Conservation (phyloP, 768 basidiomycete species). For the Daedaleopsis nitida region DNA sequence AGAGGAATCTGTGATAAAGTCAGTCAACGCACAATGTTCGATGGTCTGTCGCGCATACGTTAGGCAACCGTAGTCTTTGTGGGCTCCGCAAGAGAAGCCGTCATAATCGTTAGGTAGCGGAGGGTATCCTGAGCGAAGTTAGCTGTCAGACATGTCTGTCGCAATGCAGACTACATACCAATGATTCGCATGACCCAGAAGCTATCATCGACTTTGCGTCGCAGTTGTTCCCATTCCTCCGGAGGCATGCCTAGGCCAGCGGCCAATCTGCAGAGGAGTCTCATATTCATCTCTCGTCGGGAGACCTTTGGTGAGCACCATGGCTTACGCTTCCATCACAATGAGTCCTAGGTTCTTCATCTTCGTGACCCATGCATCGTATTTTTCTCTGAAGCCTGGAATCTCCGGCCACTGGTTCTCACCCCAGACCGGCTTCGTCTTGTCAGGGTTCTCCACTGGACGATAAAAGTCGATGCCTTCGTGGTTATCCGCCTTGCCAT, state of each 20-base stretch:
- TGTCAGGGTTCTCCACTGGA: slow-evolving; percentile 71
- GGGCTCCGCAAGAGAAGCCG: slow-evolving; percentile 88
- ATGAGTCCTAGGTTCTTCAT: slow-evolving; percentile 83
- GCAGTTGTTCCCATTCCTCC: slow-evolving; percentile 71
- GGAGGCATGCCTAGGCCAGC: slow-evolving; percentile 71
- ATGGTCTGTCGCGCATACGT: slow-evolving; percentile 50
- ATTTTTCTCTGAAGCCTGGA: slow-evolving; percentile 58
- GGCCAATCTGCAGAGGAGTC: slow-evolving; percentile 62
- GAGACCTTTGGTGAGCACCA: too few species aligned
- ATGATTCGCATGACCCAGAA: slow-evolving; percentile 92
- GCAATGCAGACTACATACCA: slow-evolving; percentile 43
- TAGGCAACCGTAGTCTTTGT: slow-evolving; percentile 92
- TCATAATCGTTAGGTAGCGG: slow-evolving; percentile 78
- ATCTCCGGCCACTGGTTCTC: slow-evolving; percentile 86
- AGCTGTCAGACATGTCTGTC: background rate
- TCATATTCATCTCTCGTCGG: background rate
- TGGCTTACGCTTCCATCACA: slow-evolving; percentile 81
- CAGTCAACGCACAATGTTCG: too few species aligned
- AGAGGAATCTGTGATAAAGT: slow-evolving; percentile 63
- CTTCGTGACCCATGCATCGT: slow-evolving; percentile 77
- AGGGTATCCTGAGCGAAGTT: slow-evolving; percentile 66
- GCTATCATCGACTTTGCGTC: slow-evolving; percentile 73
- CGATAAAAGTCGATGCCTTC: slow-evolving; percentile 85
- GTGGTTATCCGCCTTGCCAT: slow-evolving; percentile 81
- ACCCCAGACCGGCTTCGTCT: slow-evolving; percentile 73